Percentiles rank a stretch among this genome's conserved stretches.
Evolutionary conservation across 1,139 yeast genomes (phyloP).

Genomic region (Diutina catenulata): DNA sequence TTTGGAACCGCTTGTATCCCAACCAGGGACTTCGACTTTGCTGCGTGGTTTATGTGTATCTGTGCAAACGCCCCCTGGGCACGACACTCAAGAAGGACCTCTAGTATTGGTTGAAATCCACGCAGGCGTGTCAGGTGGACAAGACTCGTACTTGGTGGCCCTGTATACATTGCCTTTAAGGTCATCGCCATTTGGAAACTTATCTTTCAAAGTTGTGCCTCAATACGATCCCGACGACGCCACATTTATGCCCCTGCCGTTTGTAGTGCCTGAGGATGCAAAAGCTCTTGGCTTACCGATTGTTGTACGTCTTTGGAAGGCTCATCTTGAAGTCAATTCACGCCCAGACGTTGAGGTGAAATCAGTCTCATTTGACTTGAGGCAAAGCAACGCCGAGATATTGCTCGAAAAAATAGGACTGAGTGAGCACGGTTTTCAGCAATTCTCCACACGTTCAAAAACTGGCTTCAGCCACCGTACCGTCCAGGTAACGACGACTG

Average conservation of each 20-base stretch:
- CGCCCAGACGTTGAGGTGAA: neutral
- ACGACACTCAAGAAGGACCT: neutral
- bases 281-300: neutral
- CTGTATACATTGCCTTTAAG: neutral
- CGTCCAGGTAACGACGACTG: neutral
- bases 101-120: neutral
- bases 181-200: neutral
- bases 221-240: neutral
- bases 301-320: conserved; percentile 1
- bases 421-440: neutral
- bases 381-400: neutral
- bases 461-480: conserved; percentile 3
- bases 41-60: neutral
- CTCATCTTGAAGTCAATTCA: neutral
- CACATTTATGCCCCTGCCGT: neutral
- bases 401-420: neutral
- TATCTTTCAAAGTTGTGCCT: neutral
- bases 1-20: neutral
- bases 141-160: neutral
- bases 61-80: neutral
- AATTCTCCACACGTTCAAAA: conserved; percentile 2
- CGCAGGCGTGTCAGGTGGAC: too few species aligned
- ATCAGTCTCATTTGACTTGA: neutral
- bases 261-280: neutral
- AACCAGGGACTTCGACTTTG: neutral